Evolutionary conservation across 2,329 filamentous ascomycete species (phyloP), one percentile per base, ranked within the genome.

Genomic region (Alternaria ventricosa): DNA sequence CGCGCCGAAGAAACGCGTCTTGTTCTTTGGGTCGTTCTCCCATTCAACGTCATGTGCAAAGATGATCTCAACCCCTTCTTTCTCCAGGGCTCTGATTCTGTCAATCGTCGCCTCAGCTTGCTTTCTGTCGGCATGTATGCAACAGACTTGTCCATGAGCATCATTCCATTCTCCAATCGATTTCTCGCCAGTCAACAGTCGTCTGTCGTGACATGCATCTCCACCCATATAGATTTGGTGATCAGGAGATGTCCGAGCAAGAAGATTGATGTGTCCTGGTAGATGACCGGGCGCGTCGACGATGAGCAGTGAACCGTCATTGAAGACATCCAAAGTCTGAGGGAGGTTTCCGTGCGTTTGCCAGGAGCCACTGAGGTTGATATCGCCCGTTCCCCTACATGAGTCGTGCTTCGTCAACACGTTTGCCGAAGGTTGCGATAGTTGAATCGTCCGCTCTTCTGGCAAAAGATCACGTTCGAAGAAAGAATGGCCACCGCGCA

Each of bases 141-240:
- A 87, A 43, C 84, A 79, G 22, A 76, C 62, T 12, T 80, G 78
- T 0, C 85, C 85, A 15, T 79, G 74, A 1, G 76, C 77, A 65
- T 86, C 83, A 22, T 81, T 76, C 79, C 85, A 88, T 49, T 83
- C 78, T 2, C 85, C 87, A 49, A 88, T 85, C 2, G 78, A 80
- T 63, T 82, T 86, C 65, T 87, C 85, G 0, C 85, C 84, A 0
- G 80, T 83, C 67, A 88, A 67, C 3, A 88, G 75, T 27, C 86
- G 75, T 0, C 78, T 75, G 65, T 88, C 85, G 65, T 88, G 87
- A 61, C 84, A 88, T 18, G 84, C 82, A 72, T 88, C 86, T 3
- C 85, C 86, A 9, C 80, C 84, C 1, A 88, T 80, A 65, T 84
- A 85, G 1, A 86, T 71, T 71, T 82, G 83, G 18, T 80, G 78